Base-by-base conservation (phyloP, 371 early-diverging fungal species). In the Paraphysoderma sedebokerense region DNA sequence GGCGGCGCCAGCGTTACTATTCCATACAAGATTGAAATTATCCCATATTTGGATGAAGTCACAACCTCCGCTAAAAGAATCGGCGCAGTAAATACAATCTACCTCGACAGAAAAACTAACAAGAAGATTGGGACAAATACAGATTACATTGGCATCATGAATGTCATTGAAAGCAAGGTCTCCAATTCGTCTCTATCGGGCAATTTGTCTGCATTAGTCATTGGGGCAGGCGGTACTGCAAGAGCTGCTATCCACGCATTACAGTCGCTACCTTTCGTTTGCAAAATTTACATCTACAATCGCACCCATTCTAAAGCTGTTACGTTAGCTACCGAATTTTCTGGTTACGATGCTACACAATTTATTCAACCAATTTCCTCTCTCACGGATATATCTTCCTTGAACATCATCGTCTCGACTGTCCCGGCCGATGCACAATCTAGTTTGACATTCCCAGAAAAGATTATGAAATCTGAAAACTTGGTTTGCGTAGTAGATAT, bases 191-290 rank as follows among this genome's bases (percentile, higher is more conserved):
- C n/a, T n/a, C 31, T 9, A n/a, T 36, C 22, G 27, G 32, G 47
- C 24, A 33, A 5, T 9, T 38, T 20, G 35, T 52, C 8, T 29
- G 90, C 74, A 9, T 71, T 89, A 27, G 85, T 96, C 3, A 70
- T 96, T 47, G 97, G 97, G n/a, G 92, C 89, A 7, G 97, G 97
- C 38, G 97, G 97, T 12, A 96, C 97, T 3, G 74, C 91, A 2
- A 72, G 93, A 28, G 97, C 97, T 0, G 95, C 87, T 6, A 62
- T 87, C 23, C 90, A 81, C 55, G 88, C 95, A 0, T 63, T 92
- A 32, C 62, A 30, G 42, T 17, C 42, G 11, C 2, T 17, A 17
- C n/a, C 26, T 2, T 19, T 17, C 12, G 65, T 82, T 13, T 49
- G 56, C 30, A 68, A 70, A 29, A 74, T 88, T 29, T 66, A 72